Evolutionary conservation across 2,329 filamentous ascomycete species (phyloP).

Genomic region (Colletotrichum endophyticum): DNA sequence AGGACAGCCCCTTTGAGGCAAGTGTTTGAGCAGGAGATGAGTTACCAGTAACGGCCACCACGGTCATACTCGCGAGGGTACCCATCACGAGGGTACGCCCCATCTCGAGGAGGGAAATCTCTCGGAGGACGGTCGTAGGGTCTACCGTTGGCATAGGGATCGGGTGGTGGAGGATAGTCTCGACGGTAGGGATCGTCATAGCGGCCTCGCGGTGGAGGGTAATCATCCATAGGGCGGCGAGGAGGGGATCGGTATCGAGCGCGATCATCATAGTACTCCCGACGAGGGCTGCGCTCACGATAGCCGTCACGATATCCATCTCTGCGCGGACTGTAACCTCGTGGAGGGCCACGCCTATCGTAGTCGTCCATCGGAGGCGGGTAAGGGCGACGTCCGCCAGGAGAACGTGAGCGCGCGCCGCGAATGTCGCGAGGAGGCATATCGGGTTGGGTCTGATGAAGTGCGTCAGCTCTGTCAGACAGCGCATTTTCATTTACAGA

Average conservation of each 20-base stretch:
- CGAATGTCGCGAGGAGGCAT: constrained; percentile 70
- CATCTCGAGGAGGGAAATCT: constrained; percentile 56
- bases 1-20: constrained; percentile 20
- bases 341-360: constrained; percentile 79
- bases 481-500: background rate
- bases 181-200: constrained; percentile 81
- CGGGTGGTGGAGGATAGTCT: constrained; percentile 69
- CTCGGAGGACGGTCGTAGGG: constrained; percentile 60
- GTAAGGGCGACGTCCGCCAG: constrained; percentile 68
- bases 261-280: constrained; percentile 88
- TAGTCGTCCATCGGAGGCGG: constrained; percentile 78
- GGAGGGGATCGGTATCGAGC: constrained; percentile 82
- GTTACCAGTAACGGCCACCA: constrained; percentile 57
- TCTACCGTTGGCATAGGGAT: constrained; percentile 63
- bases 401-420: constrained; percentile 79
- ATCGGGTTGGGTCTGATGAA: constrained; percentile 76
- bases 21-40: constrained; percentile 20
- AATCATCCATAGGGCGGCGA: constrained; percentile 79
- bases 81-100: constrained; percentile 50
- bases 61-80: constrained; percentile 56
- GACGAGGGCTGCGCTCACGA: constrained; percentile 84
- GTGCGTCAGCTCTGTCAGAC: background rate
- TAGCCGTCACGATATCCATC: constrained; percentile 73
- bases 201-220: constrained; percentile 67
- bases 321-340: constrained; percentile 84